phyloP scores from a whole-genome alignment of 495 filamentous ascomycete genomes.

The Melanomma pulvis-pyrius region DNA sequence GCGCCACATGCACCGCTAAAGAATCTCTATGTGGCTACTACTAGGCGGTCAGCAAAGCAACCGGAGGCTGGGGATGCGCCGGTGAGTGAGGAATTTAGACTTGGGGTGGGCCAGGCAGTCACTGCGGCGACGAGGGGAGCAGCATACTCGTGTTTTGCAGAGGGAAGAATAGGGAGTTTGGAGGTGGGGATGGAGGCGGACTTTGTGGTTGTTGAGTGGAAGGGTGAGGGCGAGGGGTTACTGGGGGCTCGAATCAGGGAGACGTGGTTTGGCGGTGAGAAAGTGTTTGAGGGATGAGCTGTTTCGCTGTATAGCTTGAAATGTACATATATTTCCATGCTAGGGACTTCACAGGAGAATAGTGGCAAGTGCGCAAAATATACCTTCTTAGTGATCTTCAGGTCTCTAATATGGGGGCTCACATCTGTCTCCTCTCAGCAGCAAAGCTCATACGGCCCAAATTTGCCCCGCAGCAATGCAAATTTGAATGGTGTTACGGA shows the following conservation, averaged over 20 bases:
- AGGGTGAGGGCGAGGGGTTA: conserved; percentile 55
- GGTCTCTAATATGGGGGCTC: no score
- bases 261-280: conserved; percentile 60
- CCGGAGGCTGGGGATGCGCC: conserved; percentile 49
- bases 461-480: no score
- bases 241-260: conserved; percentile 55
- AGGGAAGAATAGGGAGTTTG: conserved; percentile 55
- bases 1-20: conserved; percentile 59
- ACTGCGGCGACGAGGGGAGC: conserved; percentile 59
- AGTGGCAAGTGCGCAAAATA: no score
- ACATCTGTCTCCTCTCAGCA: no score
- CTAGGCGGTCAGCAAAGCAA: conserved; percentile 57
- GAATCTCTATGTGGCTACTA: conserved; percentile 64
- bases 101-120: conserved; percentile 56
- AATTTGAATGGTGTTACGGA: no score
- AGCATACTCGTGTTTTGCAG: conserved; percentile 62
- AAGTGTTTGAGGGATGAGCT: conserved; percentile 46
- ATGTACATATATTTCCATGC: background rate
- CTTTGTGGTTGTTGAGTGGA: conserved; percentile 62
- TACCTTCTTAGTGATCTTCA: no score
- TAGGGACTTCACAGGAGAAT: background rate
- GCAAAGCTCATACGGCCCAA: no score
- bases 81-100: conserved; percentile 57
- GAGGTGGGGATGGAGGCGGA: conserved; percentile 57
- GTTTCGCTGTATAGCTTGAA: no score